Evolutionary conservation across 805 yeast species (phyloP), one percentile per base, ranked within the genome.

Genomic region (Priceomyces fermenticarens): DNA sequence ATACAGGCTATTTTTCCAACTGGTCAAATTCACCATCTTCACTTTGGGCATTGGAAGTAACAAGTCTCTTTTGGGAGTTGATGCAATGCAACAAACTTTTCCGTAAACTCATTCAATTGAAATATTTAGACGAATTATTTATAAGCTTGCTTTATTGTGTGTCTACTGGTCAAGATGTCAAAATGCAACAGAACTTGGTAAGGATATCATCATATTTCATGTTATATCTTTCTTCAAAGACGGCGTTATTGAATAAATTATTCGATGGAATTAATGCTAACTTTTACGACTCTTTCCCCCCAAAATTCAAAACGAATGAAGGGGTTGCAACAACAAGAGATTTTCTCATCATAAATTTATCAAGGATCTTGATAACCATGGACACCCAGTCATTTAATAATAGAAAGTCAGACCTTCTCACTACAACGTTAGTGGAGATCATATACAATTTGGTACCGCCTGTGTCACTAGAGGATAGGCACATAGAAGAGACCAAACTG

Each of bases 51-150:
- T 63, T 71, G 3, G 90, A 84, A 53, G 55, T 77, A n/a, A 60
- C 79, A 4, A 72, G 84, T 55, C 55, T 90, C 7, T 49, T 85
- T 11, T 87, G 95, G 86, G 95, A 86, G 52, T 62, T 88, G 32
- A 62, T 78, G 27, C 91, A 87, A 54, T 81, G 88, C 50, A 91
- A 91, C 61, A 70, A 69, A 43, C 61, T 60, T 36, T 81, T 84
- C 52, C 72, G 72, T 43, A 60, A 72, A 2, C 20, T 55, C 17
- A 47, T 61, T 2, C 57, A 51, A 1, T 68, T 71, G 10, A 67
- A 71, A 34, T 70, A 71, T 45, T 75, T 81, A 2, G 67, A 73
- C 25, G 83, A 83, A 48, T 58, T 85, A 31, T 58, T 77, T 32
- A 63, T 85, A 0, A 60, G 75, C 2, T 59, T 85, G 13, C 52